Percentiles rank a stretch among this genome's conserved stretches.
phyloP scores from a whole-genome alignment of 192 early-diverging fungal genomes.

The Diversispora epigaea region DNA sequence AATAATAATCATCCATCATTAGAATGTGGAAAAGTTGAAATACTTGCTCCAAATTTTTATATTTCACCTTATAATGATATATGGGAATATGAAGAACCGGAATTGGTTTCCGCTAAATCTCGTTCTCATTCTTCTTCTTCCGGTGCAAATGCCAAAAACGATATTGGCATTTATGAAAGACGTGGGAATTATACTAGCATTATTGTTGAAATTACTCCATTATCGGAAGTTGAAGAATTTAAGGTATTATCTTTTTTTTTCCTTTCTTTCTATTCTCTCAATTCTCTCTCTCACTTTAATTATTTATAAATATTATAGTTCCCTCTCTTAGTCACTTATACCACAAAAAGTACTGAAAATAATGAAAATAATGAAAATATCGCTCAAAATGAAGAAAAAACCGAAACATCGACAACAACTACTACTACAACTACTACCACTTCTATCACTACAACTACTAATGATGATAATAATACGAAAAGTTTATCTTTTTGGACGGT shows the following conservation, averaged over 20 bases:
- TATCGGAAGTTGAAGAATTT: conserved; percentile 46
- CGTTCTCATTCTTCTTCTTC: conserved; percentile 23
- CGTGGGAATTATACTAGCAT: conserved; percentile 62
- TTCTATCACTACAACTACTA: no score
- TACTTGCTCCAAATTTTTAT: conserved; percentile 64
- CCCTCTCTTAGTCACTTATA: conserved; percentile 58
- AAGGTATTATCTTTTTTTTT: conserved; percentile 43
- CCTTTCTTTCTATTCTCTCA: neutral
- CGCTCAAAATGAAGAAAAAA: conserved; percentile 2
- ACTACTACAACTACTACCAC: conserved; percentile 36
- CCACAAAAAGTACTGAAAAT: conserved; percentile 47
- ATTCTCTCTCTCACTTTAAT: neutral
- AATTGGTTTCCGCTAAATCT: conserved; percentile 41
- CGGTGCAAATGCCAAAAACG: conserved; percentile 1
- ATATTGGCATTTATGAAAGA: conserved; percentile 62
- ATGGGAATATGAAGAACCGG: conserved; percentile 77
- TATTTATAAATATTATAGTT: conserved; percentile 44
- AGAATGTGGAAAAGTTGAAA: conserved; percentile 49
- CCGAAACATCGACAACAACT: conserved; percentile 37
- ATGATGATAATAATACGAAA: conserved; percentile 41
- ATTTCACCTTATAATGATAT: conserved; percentile 75
- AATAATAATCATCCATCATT: no score
- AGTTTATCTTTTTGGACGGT: conserved; percentile 60
- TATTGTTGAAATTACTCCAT: conserved; percentile 57
- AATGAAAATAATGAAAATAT: conserved; percentile 31